Conservation (phyloP, 306 rosid species). For the Oxytropis ochrocephala region DNA sequence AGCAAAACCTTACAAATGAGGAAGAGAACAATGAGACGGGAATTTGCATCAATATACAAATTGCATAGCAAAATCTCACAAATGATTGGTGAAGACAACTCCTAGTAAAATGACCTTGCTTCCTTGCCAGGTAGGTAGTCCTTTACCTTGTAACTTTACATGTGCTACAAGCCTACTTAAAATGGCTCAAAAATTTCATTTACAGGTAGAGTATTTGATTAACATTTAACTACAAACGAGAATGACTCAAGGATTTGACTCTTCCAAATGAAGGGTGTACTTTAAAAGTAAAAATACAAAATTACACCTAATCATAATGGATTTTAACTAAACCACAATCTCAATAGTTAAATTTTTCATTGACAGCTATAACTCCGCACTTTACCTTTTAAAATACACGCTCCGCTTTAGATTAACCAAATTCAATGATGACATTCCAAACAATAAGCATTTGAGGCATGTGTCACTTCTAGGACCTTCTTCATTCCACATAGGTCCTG, state of each 20-base stretch:
- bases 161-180: slow-evolving; percentile 17
- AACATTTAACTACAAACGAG: slow-evolving; percentile 10
- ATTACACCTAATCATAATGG: background rate
- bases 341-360: background rate
- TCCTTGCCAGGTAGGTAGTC: slow-evolving; percentile 10
- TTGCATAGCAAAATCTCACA: slow-evolving; percentile 14
- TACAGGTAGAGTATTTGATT: background rate
- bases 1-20: no score
- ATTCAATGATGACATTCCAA: background rate
- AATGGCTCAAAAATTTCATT: slow-evolving; percentile 29
- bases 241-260: background rate
- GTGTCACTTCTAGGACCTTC: background rate
- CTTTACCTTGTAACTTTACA: slow-evolving; percentile 20
- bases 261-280: background rate
- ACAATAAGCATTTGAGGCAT: slow-evolving; percentile 8
- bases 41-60: slow-evolving; percentile 16
- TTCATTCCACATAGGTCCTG: background rate
- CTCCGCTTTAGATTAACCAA: background rate
- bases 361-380: background rate
- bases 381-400: background rate
- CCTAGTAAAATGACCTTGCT: background rate
- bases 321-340: background rate
- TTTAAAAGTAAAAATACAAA: background rate
- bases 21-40: no score
- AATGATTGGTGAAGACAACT: slow-evolving; percentile 4